Evolutionary conservation across 176 grass and related monocot species (phyloP), one percentile per base, ranked within the genome.

Genomic region (Urochloa ruziziensis): DNA sequence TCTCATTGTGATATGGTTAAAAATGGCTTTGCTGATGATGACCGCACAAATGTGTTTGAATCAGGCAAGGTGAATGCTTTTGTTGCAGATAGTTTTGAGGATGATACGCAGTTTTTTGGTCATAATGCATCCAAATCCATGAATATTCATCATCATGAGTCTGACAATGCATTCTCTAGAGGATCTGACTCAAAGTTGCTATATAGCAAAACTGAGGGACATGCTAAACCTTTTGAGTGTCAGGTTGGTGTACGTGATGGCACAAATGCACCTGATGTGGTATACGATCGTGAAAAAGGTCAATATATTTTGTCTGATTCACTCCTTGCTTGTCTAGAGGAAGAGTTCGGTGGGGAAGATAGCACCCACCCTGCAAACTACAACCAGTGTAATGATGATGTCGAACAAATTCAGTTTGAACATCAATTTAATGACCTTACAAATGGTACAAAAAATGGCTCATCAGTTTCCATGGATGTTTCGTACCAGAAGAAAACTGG

Each of bases 61-160:
- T 82, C 35, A 28, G 80, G 84, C 29, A 54, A 82, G 28, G 67
- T 71, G 63, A 88, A 74, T 63, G 49, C 29, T 83, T 67, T 91
- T 44, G 81, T 93, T 58, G 78, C 86, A 88, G 92, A 97, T 88
- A 94, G 88, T 88, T 94, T 92, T 83, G 90, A 97, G 90, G 88
- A 91, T 85, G 86, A 90, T 84, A 46, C 48, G 33, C 81, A 88
- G 4, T 49, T 77, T 60, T 44, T 17, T 36, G 62, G 62, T 36
- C 52, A 74, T 18, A 81, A 58, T 46, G 58, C 7, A 61, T 67
- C 28, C 6, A 86, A 89, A 79, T 54, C 49, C 58, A 78, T n/a
- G 56, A 43, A 21, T 87, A 23, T 61, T 81, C 16, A 19, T 37
- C 68, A 65, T 76, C 53, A 80, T 78, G 80, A 90, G 34, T 56